Base-by-base conservation (phyloP, 2,329 filamentous ascomycete genomes). In the Arthroderma uncinatum region DNA sequence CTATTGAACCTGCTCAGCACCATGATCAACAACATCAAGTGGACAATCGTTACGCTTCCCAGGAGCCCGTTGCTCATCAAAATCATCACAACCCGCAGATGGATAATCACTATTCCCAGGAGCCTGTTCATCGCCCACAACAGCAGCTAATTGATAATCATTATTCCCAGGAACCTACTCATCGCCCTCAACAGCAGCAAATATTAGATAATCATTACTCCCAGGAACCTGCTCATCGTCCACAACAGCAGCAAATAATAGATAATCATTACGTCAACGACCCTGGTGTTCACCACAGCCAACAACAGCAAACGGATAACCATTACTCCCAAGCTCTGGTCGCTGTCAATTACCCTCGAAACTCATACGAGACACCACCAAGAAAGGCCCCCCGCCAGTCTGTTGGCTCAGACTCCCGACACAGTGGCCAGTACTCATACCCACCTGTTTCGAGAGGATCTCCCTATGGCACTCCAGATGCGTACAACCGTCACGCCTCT, bases 371-470 rank as follows among this genome's bases (percentile, higher is more conserved):
- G 19, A 55, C 50, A 16, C 59, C 56, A 6, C 53, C 37, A 16
- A 59, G 58, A 14, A 59, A 59, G 25, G 53, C 14, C n/a, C 39
- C 10, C 28, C 58, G 59, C 34, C 53, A 59, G 2, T 47, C 57
- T n/a, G 30, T 30, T 2, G 40, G 39, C 14, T 53, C 58, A 34
- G 60, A 62, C 10, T 28, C 54, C 14, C 53, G 55, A 37, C 44
- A 28, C 10, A 47, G 16, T 37, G 33, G 42, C 8, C 54, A 59
- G 40, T 55, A 42, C 21, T 57, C 59, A 14, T 60, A 62, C 47
- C 53, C 42, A 1, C 55, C 48, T n/a, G 12, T 44, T 5, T 59
- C 58, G 2, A 59, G 57, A 30, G 50, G 42, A 6, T 60, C 59
- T 16, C 53, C 56, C 6, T 57, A 58, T 33, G 50, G 28, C 12